A percentile compares a stretch with the other conserved stretches of the same genome.
These are phyloP conservation scores for Vitellaria paradoxa DNA, from an alignment of 179 eudicot genomes.

Conservation along the genomic window DNA sequence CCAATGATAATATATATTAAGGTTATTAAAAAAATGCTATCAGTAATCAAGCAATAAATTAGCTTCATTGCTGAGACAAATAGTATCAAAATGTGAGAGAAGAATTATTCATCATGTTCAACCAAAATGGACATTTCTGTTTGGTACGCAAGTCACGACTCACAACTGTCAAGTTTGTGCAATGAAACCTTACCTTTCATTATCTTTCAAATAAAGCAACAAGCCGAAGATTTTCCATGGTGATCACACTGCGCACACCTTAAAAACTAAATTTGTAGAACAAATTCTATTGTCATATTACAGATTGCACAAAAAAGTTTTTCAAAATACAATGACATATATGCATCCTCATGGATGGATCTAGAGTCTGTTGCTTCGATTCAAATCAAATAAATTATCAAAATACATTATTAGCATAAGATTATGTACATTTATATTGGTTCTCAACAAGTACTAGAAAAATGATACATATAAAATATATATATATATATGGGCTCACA, in stretches of 20 bases:
- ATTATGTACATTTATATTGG: not conserved
- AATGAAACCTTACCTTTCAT: not conserved
- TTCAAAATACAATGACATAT: too few species aligned
- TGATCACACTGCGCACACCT: slow-evolving; percentile 2
- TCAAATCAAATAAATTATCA: not conserved
- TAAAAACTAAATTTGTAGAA: not conserved
- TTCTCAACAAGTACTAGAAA: not conserved
- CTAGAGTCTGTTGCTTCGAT: not conserved
- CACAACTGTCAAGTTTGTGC: too few species aligned
- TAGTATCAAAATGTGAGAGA: too few species aligned
- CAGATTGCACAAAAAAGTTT: not conserved
- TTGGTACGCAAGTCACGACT: too few species aligned
- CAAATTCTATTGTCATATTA: not conserved
- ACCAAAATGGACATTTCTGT: not conserved
- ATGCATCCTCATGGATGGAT: not conserved
- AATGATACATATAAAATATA: not conserved
- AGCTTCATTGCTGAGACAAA: too few species aligned
- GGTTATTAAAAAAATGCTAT: too few species aligned
- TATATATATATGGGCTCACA: not conserved
- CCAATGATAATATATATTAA: too few species aligned
- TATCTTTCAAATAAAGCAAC: slow-evolving; percentile 6
- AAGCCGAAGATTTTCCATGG: not conserved
- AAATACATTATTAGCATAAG: not conserved
- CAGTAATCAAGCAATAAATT: too few species aligned
- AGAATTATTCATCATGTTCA: too few species aligned